These are phyloP conservation scores for Pseudocercospora eumusae DNA, from an alignment of 2,329 filamentous ascomycete species.

Conservation along the genomic window DNA sequence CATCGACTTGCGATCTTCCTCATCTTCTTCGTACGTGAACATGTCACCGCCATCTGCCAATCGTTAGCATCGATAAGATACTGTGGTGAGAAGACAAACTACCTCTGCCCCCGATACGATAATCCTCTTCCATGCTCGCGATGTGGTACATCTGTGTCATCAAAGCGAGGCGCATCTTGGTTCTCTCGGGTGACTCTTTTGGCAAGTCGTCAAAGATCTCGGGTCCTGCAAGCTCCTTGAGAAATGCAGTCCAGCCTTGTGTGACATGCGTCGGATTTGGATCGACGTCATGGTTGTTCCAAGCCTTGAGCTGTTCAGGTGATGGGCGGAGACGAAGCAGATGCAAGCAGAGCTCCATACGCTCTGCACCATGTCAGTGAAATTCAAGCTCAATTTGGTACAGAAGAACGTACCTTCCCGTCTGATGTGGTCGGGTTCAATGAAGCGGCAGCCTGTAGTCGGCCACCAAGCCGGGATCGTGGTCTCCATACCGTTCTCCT, in stretches of 20 bases:
- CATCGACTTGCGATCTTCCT: constrained; percentile 20
- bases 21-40: constrained; percentile 23
- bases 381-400: not conserved
- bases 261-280: constrained; percentile 30
- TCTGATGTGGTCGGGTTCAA: constrained; percentile 71
- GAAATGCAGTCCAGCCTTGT: constrained; percentile 37
- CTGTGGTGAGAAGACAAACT: not conserved
- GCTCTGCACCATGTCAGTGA: constrained; percentile 31
- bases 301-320: constrained; percentile 32
- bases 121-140: constrained; percentile 25
- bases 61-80: constrained; percentile 8
- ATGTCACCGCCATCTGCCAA: constrained; percentile 21
- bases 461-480: constrained; percentile 42
- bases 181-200: constrained; percentile 22
- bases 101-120: constrained; percentile 23
- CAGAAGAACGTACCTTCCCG: constrained; percentile 58
- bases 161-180: constrained; percentile 21
- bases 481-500: constrained; percentile 40
- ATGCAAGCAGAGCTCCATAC: constrained; percentile 36
- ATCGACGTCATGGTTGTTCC: constrained; percentile 32
- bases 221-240: constrained; percentile 32
- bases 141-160: constrained; percentile 29
- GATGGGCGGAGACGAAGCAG: constrained; percentile 36
- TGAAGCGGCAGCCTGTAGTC: constrained; percentile 58
- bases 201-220: constrained; percentile 34